Conservation (phyloP, 148 eudicot species). For the Salicornia ramosissima region DNA sequence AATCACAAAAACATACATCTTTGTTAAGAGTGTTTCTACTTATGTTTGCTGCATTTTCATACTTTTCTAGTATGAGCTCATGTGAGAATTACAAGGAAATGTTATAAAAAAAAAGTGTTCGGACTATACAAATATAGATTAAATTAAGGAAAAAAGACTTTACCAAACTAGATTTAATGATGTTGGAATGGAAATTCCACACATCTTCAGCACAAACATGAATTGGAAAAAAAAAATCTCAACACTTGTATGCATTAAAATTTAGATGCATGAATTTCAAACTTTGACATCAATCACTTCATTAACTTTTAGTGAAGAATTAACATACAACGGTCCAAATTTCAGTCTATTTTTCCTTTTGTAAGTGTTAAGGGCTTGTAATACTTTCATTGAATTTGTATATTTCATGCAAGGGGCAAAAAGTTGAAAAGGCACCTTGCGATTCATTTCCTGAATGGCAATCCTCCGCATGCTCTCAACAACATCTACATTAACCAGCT, state of each 20-base stretch:
- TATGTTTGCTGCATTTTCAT: not conserved
- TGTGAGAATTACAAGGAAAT: not conserved
- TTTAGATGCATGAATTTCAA: not conserved
- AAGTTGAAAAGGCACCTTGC: conserved; percentile 54
- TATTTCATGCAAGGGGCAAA: not conserved
- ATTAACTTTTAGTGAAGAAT: not conserved
- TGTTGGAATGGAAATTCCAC: not conserved
- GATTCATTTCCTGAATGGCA: conserved; percentile 93
- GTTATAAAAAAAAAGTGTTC: too few relatives aligned
- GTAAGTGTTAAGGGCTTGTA: not conserved
- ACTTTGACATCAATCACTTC: not conserved
- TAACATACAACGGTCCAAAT: not conserved
- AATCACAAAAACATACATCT: not conserved
- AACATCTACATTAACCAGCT: conserved; percentile 91
- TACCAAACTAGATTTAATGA: too few relatives aligned
- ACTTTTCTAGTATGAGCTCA: not conserved
- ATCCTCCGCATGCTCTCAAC: conserved; percentile 96
- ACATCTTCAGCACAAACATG: not conserved
- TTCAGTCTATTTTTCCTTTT: not conserved
- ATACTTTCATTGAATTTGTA: not conserved
- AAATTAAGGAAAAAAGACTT: not conserved
- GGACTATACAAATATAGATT: not conserved
- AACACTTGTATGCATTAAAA: not conserved
- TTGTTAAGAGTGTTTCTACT: not conserved
- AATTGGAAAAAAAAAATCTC: not conserved